Evolutionary conservation across 306 rosid genomes (phyloP), one percentile per base, ranked within the genome.

Genomic region (Erythrophleum fordii): DNA sequence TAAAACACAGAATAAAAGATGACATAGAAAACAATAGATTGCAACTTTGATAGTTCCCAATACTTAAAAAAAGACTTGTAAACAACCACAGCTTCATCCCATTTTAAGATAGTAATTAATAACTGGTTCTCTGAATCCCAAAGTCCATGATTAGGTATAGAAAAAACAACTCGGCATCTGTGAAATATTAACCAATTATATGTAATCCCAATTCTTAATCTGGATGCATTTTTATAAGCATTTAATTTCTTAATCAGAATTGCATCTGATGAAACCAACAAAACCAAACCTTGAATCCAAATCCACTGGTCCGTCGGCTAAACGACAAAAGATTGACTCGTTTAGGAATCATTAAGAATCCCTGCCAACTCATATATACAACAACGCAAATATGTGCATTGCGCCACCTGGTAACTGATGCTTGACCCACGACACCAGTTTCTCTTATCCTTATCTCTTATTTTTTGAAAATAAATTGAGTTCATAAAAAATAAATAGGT

Each of bases 381-480:
- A 60, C 11, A 23, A 26, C 10, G 64, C 52, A 60, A 41, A 41
- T 41, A 41, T 8, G 44, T 41, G 5, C 44, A 8, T 5, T 41
- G 56, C 18, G 16, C 44, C 20, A 18, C 55, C 26, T 22, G 60
- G 53, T 23, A 42, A 42, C 49, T 67, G 51, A 70, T 6, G 9
- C 41, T 37, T 37, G 41, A 3, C 41, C 41, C 53, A 55, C 26
- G 22, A n/a, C 20, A 29, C 71, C 37, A 14, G 8, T 42, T 28
- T 6, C 26, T 42, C 73, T 60, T 31, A 67, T 67, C 75, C 85
- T 77, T 73, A 73, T 85, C 75, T 16, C 42, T 37, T n/a, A 35
- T 37, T 37, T 6, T 6, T 6, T 6, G 4, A 37, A 3, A 37
- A 37, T 37, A 37, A 37, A 3, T 37, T 37, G 1, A 5, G 41